Evolutionary conservation across 2,329 filamentous ascomycete genomes (phyloP).

Genomic region (Monosporascus sp.): DNA sequence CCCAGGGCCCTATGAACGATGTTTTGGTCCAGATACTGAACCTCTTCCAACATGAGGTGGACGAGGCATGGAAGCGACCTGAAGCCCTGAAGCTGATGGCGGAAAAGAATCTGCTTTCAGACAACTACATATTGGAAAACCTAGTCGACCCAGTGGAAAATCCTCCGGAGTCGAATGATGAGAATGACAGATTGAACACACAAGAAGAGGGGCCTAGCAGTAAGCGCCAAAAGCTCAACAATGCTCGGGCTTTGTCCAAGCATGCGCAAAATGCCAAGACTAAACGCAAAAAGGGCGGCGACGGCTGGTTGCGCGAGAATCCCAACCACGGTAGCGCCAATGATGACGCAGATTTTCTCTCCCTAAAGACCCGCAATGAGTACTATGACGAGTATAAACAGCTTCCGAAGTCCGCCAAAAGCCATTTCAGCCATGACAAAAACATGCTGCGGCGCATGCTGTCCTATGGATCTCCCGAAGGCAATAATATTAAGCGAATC

Average conservation of each 20-base stretch:
- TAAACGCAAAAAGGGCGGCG: background rate
- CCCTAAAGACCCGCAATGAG: constrained; percentile 5
- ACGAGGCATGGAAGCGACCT: constrained; percentile 14
- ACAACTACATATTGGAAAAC: background rate
- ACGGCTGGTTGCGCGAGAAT: background rate
- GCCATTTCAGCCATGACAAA: constrained; percentile 18
- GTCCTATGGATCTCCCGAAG: constrained; percentile 7
- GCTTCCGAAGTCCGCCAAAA: constrained; percentile 8
- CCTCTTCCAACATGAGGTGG: constrained; percentile 21
- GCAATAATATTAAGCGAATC: background rate
- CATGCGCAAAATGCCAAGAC: background rate
- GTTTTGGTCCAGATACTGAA: constrained; percentile 20
- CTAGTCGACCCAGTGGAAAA: background rate
- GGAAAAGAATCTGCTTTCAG: constrained; percentile 11
- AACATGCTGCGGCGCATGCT: constrained; percentile 20
- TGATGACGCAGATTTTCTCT: constrained; percentile 8
- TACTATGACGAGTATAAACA: constrained; percentile 23
- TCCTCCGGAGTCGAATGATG: constrained; percentile 3
- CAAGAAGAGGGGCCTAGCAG: background rate
- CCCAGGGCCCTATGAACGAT: constrained; percentile 14
- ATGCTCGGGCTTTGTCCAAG: background rate
- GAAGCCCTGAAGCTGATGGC: constrained; percentile 14
- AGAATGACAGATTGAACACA: background rate
- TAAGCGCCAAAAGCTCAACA: background rate
- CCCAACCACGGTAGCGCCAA: background rate